Percentiles rank a stretch among this genome's conserved stretches.
Conservation (phyloP, 2,329 filamentous ascomycete genomes). For the Didymella arachidicola region DNA sequence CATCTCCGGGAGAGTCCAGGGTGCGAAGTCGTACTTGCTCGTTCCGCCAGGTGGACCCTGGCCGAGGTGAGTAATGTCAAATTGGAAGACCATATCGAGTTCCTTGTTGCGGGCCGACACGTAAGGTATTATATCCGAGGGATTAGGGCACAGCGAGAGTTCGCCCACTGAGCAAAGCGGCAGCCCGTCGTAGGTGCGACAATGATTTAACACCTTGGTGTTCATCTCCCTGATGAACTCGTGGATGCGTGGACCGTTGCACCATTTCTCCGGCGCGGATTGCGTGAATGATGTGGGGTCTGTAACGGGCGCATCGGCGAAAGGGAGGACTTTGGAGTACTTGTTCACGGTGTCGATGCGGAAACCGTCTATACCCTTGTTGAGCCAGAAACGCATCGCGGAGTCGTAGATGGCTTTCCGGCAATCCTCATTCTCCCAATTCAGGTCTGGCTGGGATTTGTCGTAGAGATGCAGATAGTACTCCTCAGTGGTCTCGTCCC, state of each 20-base stretch:
- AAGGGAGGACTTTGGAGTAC: conserved; percentile 56
- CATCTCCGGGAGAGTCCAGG: conserved; percentile 55
- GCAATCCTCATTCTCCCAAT: conserved; percentile 58
- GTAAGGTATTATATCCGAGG: conserved; percentile 53
- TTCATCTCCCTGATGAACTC: conserved; percentile 65
- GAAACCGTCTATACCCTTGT: conserved; percentile 57
- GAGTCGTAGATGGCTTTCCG: conserved; percentile 56
- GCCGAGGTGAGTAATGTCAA: conserved; percentile 51
- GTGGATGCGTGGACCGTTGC: conserved; percentile 66
- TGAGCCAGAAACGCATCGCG: conserved; percentile 58
- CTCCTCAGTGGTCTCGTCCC: conserved; percentile 56
- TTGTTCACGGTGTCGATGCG: conserved; percentile 60
- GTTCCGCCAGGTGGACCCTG: conserved; percentile 46
- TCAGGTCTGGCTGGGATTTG: conserved; percentile 57
- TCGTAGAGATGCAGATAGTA: conserved; percentile 59
- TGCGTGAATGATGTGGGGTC: conserved; percentile 55
- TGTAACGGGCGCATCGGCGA: conserved; percentile 54
- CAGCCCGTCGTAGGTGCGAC: conserved; percentile 55
- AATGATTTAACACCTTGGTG: conserved; percentile 61
- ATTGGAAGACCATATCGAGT: conserved; percentile 60
- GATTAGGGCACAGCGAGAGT: conserved; percentile 59
- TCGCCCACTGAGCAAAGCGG: conserved; percentile 64
- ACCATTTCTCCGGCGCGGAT: conserved; percentile 59
- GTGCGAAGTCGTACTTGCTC: conserved; percentile 42
- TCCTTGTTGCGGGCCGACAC: conserved; percentile 53